These are phyloP conservation scores for Cryptococcus depauperatus DNA, from an alignment of 1,284 basidiomycete species.

Conservation along the genomic window DNA sequence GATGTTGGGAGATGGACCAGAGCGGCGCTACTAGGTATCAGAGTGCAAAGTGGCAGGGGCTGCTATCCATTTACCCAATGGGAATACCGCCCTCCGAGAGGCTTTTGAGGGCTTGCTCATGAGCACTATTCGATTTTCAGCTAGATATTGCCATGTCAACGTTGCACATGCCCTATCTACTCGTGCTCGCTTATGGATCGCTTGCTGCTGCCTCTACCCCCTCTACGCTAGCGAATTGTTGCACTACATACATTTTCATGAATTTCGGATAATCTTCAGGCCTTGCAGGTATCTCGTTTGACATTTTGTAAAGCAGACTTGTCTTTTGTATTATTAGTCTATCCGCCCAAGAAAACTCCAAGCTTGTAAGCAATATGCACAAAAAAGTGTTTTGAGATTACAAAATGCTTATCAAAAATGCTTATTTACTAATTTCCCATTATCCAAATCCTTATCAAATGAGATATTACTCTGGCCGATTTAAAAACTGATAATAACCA, in stretches of 20 bases:
- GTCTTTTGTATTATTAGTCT: too few species aligned
- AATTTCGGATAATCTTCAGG: constrained; percentile 20
- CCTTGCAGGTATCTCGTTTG: constrained; percentile 16
- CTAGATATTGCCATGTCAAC: background rate
- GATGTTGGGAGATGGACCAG: constrained; percentile 32
- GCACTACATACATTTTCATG: constrained; percentile 25
- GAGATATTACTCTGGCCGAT: too few species aligned
- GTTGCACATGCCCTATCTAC: background rate
- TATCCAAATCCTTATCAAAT: too few species aligned
- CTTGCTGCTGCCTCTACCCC: background rate
- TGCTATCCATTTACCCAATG: constrained; percentile 20
- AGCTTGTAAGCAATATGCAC: too few species aligned
- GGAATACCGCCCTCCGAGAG: constrained; percentile 32
- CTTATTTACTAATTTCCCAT: too few species aligned
- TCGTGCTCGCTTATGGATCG: background rate
- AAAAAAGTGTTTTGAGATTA: too few species aligned
- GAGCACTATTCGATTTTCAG: constrained; percentile 14
- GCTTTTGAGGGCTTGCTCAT: constrained; percentile 25
- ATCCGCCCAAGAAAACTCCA: too few species aligned
- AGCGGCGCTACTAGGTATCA: constrained; percentile 14
- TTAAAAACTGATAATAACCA: too few species aligned
- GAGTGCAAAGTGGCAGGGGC: background rate
- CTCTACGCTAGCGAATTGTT: too few species aligned
- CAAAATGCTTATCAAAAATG: too few species aligned
- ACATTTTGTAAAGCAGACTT: too few species aligned